A percentile compares a stretch with the other conserved stretches of the same genome.
phyloP scores from a whole-genome alignment of 139 green algal species.

The Nannochloris sp. region DNA sequence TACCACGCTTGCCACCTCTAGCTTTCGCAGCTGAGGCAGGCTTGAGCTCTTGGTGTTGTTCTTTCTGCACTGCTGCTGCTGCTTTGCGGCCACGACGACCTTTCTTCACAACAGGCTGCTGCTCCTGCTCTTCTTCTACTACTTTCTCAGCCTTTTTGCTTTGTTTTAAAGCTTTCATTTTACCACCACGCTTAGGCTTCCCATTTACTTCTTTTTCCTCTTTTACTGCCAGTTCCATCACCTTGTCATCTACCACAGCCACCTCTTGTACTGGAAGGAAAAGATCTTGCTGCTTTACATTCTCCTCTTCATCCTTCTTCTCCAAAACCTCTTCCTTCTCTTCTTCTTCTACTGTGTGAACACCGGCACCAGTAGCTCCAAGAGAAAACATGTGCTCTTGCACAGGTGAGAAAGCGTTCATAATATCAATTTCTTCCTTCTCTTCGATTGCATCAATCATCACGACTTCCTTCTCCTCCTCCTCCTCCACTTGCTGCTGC shows the following conservation, averaged over 20 bases:
- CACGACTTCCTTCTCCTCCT: background rate
- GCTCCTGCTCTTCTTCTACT: no score
- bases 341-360: background rate
- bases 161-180: no score
- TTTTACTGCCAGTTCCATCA: background rate
- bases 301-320: no score
- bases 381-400: no score
- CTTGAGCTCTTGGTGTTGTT: background rate
- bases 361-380: background rate
- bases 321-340: background rate
- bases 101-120: no score
- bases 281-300: background rate
- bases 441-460: background rate
- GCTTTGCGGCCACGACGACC: no score
- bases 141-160: no score
- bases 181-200: no score
- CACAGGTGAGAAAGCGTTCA: background rate
- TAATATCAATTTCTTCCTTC: background rate
- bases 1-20: background rate
- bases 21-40: background rate
- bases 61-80: no score
- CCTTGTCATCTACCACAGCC: background rate
- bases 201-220: background rate
- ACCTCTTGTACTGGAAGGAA: background rate
- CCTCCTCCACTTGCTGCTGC: background rate